Conservation (phyloP, 768 basidiomycete species). For the Leccinum rimulosum region DNA sequence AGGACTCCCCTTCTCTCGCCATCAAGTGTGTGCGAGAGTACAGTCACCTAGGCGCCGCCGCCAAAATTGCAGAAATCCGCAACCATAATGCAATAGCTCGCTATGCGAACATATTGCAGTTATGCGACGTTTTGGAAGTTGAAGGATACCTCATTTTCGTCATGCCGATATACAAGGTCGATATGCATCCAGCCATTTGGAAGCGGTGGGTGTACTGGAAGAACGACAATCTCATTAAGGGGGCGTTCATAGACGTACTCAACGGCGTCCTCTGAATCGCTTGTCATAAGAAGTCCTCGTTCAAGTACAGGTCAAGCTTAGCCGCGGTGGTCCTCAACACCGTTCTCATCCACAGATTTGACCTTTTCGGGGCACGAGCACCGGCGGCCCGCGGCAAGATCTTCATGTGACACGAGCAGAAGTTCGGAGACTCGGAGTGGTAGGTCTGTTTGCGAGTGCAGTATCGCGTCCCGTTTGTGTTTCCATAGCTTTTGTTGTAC, state of each 20-base stretch:
- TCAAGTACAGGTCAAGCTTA: neutral
- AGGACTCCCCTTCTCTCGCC: slow-evolving; percentile 48
- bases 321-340: neutral
- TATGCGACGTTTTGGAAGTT: slow-evolving; percentile 62
- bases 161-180: slow-evolving; percentile 57
- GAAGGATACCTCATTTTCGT: slow-evolving; percentile 64
- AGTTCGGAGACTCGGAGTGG: slow-evolving; percentile 1
- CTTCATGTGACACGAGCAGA: slow-evolving; percentile 8
- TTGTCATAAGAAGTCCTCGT: slow-evolving; percentile 51
- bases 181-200: slow-evolving; percentile 64
- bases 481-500: slow-evolving; percentile 8
- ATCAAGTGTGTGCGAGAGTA: slow-evolving; percentile 71
- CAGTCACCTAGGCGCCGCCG: slow-evolving; percentile 45
- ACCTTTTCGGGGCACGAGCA: neutral
- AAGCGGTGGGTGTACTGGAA: slow-evolving; percentile 47
- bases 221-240: slow-evolving; percentile 60
- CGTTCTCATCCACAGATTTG: neutral
- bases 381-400: neutral
- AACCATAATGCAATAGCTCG: slow-evolving; percentile 47
- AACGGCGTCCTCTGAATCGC: slow-evolving; percentile 61
- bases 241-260: slow-evolving; percentile 69
- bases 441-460: slow-evolving; percentile 6
- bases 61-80: slow-evolving; percentile 60
- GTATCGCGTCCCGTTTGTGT: slow-evolving; percentile 4
- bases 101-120: slow-evolving; percentile 56